These are phyloP conservation scores for Vicia faba DNA, from an alignment of 306 rosid genomes.

Conservation along the genomic window DNA sequence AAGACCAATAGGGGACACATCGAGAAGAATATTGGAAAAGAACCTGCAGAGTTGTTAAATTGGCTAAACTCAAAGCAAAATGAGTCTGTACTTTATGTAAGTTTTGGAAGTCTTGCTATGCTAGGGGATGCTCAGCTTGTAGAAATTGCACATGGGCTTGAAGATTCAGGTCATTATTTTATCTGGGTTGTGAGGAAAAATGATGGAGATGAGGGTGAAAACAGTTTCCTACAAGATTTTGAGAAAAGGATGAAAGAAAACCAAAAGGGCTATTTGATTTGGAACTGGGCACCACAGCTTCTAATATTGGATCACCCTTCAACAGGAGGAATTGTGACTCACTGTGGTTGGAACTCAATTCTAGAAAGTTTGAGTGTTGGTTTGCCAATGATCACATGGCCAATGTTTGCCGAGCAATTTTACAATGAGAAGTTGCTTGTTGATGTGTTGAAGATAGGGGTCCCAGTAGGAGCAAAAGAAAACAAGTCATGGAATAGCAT, in stretches of 20 bases:
- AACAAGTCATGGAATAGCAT: neutral
- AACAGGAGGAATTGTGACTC: conserved; percentile 37
- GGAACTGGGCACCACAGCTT: conserved; percentile 45
- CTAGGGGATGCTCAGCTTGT: conserved; percentile 30
- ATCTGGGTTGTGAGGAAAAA: conserved; percentile 37
- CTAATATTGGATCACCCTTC: conserved; percentile 42
- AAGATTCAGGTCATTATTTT: conserved; percentile 38
- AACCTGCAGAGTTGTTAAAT: neutral
- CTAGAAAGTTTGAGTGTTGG: conserved; percentile 40
- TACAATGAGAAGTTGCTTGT: conserved; percentile 39
- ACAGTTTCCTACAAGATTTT: conserved; percentile 11
- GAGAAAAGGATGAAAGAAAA: conserved; percentile 36
- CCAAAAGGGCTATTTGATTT: conserved; percentile 32
- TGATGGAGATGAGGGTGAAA: neutral
- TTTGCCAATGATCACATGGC: conserved; percentile 44
- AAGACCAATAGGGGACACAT: conserved; percentile 20
- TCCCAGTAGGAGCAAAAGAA: conserved; percentile 36
- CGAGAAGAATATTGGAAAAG: neutral
- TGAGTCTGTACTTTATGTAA: conserved; percentile 34
- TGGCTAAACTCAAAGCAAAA: conserved; percentile 39
- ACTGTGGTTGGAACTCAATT: conserved; percentile 44
- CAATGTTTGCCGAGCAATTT: conserved; percentile 39
- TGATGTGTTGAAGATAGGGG: conserved; percentile 38
- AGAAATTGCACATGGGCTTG: conserved; percentile 43
- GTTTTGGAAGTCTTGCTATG: conserved; percentile 36